Conservation (phyloP, 2,329 filamentous ascomycete genomes). For the Penicillium sp. region DNA sequence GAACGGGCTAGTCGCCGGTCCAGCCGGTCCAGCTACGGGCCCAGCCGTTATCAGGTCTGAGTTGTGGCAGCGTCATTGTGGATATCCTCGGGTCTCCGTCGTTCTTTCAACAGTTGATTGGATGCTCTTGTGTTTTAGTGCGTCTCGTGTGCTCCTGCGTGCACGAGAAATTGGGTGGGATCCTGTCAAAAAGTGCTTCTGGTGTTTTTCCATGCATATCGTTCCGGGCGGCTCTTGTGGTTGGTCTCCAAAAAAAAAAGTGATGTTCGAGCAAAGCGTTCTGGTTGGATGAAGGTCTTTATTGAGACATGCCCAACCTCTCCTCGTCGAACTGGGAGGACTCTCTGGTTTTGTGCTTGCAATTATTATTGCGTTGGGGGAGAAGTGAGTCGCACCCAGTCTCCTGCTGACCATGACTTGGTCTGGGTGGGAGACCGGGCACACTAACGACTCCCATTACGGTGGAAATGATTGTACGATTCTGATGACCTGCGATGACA, state of each 20-base stretch:
- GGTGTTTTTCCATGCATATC: slow-evolving; percentile 2
- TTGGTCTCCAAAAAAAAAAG: slow-evolving; percentile 16
- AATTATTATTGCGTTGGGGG: slow-evolving; percentile 19
- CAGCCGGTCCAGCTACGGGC: slow-evolving; percentile 36
- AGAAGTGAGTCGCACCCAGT: background rate
- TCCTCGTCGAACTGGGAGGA: slow-evolving; percentile 18
- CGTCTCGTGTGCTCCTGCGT: slow-evolving; percentile 7
- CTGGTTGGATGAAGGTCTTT: slow-evolving; percentile 1
- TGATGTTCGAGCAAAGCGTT: slow-evolving; percentile 14
- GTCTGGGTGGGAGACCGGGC: too few species aligned
- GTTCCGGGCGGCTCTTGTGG: slow-evolving; percentile 14
- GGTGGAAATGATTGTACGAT: slow-evolving; percentile 33
- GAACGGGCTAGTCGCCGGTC: slow-evolving; percentile 37
- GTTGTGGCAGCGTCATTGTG: background rate
- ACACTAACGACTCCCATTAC: slow-evolving; percentile 11
- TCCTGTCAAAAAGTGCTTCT: slow-evolving; percentile 12
- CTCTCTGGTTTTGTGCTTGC: slow-evolving; percentile 19
- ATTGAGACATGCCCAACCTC: background rate
- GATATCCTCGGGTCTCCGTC: background rate
- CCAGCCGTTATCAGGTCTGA: slow-evolving; percentile 11
- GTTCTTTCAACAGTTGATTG: slow-evolving; percentile 6
- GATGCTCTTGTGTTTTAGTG: slow-evolving; percentile 8
- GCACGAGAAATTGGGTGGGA: slow-evolving; percentile 7
- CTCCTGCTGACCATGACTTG: background rate
- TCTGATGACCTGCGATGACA: slow-evolving; percentile 32